Evolutionary conservation across 495 filamentous ascomycete genomes (phyloP).

Genomic region (Glarea lozoyensis): DNA sequence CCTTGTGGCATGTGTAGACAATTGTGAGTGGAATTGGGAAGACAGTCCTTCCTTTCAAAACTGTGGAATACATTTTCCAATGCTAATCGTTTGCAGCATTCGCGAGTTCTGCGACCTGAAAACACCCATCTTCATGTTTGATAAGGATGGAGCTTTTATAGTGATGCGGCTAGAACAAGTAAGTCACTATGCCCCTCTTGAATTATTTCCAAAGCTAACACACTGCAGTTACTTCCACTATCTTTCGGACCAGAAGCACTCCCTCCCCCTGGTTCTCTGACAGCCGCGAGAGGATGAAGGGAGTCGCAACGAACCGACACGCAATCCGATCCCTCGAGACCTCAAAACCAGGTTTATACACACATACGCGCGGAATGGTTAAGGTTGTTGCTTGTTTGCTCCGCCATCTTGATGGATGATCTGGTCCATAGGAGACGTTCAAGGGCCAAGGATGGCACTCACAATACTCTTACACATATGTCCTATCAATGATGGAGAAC

Average conservation of each 20-base stretch:
- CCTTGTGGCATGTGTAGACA: slow-evolving; percentile 67
- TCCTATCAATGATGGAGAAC: too few species aligned
- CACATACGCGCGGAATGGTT: too few species aligned
- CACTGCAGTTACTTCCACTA: slow-evolving; percentile 54
- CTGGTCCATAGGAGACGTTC: too few species aligned
- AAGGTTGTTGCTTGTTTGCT: too few species aligned
- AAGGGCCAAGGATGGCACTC: too few species aligned
- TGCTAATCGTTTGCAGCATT: slow-evolving; percentile 41
- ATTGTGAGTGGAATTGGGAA: slow-evolving; percentile 33
- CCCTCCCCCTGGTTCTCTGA: slow-evolving; percentile 22
- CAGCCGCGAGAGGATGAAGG: too few species aligned
- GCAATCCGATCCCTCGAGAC: too few species aligned
- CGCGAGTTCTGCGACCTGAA: slow-evolving; percentile 63
- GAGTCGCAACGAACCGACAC: too few species aligned
- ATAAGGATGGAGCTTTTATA: slow-evolving; percentile 56
- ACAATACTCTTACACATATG: too few species aligned
- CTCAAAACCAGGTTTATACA: too few species aligned
- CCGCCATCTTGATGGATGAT: too few species aligned
- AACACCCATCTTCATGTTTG: slow-evolving; percentile 87
- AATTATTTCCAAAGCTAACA: slow-evolving; percentile 73
- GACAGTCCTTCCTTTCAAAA: background rate
- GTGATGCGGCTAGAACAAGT: slow-evolving; percentile 56
- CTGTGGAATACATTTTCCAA: background rate
- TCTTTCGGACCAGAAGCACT: slow-evolving; percentile 63
- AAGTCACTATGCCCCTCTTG: slow-evolving; percentile 56